A percentile compares a stretch with the other conserved stretches of the same genome.
phyloP scores from a whole-genome alignment of 768 basidiomycete species.

The Suillus subaureus region DNA sequence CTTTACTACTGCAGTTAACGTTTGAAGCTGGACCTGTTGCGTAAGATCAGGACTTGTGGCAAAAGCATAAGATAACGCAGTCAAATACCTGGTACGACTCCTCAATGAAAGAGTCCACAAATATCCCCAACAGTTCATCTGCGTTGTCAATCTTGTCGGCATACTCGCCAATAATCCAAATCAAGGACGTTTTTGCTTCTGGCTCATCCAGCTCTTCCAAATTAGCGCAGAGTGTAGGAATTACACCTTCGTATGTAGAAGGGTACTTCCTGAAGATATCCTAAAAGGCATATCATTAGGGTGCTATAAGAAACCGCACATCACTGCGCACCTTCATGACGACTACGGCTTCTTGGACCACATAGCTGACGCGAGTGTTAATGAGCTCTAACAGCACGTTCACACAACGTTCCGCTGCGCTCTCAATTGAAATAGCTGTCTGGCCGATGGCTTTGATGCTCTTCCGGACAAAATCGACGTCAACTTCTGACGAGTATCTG shows the following conservation, averaged over 20 bases:
- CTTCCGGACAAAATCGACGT: conserved; percentile 96
- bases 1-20: conserved; percentile 94
- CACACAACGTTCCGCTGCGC: conserved; percentile 91
- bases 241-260: conserved; percentile 93
- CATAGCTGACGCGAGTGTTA: conserved; percentile 90
- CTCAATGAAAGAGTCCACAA: conserved; percentile 91
- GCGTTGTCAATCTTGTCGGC: conserved; percentile 98
- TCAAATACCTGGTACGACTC: conserved; percentile 82
- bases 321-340: conserved; percentile 85
- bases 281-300: conserved; percentile 40
- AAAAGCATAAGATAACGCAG: not conserved
- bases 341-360: conserved; percentile 97
- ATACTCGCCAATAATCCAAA: conserved; percentile 99
- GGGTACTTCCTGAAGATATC: conserved; percentile 99
- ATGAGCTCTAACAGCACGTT: conserved; percentile 93
- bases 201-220: conserved; percentile 97
- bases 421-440: conserved; percentile 93
- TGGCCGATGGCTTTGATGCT: conserved; percentile 96
- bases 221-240: conserved; percentile 92
- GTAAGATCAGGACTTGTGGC: not conserved
- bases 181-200: conserved; percentile 95
- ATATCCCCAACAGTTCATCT: conserved; percentile 85
- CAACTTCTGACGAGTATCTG: conserved; percentile 96
- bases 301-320: not conserved
- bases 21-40: conserved; percentile 69